Base-by-base conservation (phyloP, 805 yeast species). In the Starmera caribaea region DNA sequence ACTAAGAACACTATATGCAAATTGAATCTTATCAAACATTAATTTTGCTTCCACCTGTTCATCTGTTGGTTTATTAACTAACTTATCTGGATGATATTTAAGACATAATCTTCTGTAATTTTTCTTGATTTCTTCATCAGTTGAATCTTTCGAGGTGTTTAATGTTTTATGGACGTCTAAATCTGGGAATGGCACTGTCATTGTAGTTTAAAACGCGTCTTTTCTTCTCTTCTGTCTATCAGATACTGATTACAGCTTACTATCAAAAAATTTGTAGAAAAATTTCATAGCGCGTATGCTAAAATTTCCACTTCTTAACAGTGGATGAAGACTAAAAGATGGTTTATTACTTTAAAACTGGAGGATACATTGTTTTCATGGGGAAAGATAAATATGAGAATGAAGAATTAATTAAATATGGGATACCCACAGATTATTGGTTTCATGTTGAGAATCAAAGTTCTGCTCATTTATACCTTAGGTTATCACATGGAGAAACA, bases 401-500 rank as follows among this genome's bases (percentile, higher is more conserved):
- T 47, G 81, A 75, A 48, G 58, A 62, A 17, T 55, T 78, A 38
- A 73, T 84, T 41, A 76, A 75, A 53, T 71, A 74, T 48, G 84
- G 89, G 1, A 70, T 73, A 44, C 77, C 76, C 21, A 73, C 72
- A 42, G 79, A 82, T 54, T 62, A 81, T 4, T 84, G 94, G 90
- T 84, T 85, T 52, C 94, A 83, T 57, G 87, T 81, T 8, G 89
- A 81, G 47, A 80, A 79, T 46, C 65, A 76, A 36, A 79, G 87
- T 4, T 78, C 87, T 34, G 92, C 89, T 0, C 95, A 85, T 54
- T 69, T 85, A 9, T 85, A 85, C 50, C 61, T 82, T 24, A 71
- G 85, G 41, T 57, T 79, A 16, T 62, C 68, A 3, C 53, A 55
- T 3, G 73, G 68, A 16, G 78, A 72, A 39, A 38, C 53, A 16